These are phyloP conservation scores for Cyberlindnera petersonii DNA, from an alignment of 805 yeast species.

Conservation along the genomic window DNA sequence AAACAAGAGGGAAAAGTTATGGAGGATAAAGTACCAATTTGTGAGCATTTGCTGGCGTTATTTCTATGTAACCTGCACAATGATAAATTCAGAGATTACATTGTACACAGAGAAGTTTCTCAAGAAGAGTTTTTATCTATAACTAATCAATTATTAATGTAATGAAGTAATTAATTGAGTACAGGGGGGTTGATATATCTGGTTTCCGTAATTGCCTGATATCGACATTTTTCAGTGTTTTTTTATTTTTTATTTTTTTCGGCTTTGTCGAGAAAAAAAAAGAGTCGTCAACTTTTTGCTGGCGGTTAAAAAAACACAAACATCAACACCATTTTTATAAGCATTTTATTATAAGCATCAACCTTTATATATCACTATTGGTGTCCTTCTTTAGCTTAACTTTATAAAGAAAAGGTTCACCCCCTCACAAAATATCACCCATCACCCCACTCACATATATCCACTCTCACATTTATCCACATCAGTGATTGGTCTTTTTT, in stretches of 20 bases:
- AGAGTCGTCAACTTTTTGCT: neutral
- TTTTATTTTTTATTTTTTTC: too few species aligned
- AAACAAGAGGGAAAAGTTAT: neutral
- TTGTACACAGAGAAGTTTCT: constrained; percentile 1
- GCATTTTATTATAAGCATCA: too few species aligned
- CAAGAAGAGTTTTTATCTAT: neutral
- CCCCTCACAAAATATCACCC: too few species aligned
- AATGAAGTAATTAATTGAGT: too few species aligned
- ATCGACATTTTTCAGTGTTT: neutral
- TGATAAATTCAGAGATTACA: too few species aligned
- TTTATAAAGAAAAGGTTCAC: too few species aligned
- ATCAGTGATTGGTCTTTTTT: too few species aligned
- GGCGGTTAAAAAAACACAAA: neutral
- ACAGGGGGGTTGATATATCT: neutral
- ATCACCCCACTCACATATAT: too few species aligned
- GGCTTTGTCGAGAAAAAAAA: neutral
- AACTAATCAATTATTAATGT: neutral
- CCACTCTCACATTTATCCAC: too few species aligned
- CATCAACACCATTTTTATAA: neutral
- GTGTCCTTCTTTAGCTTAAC: too few species aligned
- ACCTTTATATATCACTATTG: too few species aligned
- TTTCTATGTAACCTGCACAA: constrained; percentile 2
- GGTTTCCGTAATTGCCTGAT: too few species aligned
- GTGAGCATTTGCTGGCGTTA: constrained; percentile 14
- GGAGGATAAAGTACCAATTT: constrained; percentile 10